Evolutionary conservation across 2,329 filamentous ascomycete genomes (phyloP).

Genomic region (Penicillium sp.): DNA sequence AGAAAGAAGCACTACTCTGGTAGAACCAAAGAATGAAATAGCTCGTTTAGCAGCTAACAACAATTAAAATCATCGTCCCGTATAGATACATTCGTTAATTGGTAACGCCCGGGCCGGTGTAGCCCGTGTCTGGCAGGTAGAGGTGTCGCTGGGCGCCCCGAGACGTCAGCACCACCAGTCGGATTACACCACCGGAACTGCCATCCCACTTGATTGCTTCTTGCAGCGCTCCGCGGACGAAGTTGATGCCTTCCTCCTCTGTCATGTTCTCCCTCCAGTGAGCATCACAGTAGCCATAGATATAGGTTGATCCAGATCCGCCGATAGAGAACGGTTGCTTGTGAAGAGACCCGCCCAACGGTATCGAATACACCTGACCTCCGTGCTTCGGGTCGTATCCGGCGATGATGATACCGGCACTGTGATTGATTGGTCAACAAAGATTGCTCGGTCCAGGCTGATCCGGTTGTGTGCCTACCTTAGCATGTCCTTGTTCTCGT

Average conservation of each 20-base stretch:
- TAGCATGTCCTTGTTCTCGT: constrained; percentile 88
- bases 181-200: constrained; percentile 93
- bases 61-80: too few species aligned
- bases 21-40: too few species aligned
- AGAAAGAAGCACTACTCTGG: too few species aligned
- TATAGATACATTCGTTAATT: too few species aligned
- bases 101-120: constrained; percentile 60
- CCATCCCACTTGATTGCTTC: constrained; percentile 99
- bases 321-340: constrained; percentile 97
- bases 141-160: constrained; percentile 88
- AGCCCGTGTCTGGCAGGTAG: constrained; percentile 87
- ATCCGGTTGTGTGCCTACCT: too few species aligned
- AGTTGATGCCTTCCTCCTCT: constrained; percentile 77
- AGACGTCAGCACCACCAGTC: constrained; percentile 93
- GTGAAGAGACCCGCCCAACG: constrained; percentile 89
- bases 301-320: constrained; percentile 95
- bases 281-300: constrained; percentile 96
- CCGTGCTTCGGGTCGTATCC: constrained; percentile 92
- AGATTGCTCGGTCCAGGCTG: constrained; percentile 34
- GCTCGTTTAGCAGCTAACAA: too few species aligned
- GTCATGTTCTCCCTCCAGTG: constrained; percentile 95
- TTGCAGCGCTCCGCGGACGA: constrained; percentile 80
- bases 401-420: constrained; percentile 92
- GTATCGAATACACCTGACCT: constrained; percentile 95
- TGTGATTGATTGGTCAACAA: too few species aligned